Base-by-base conservation (phyloP, 192 early-diverging fungal genomes). In the Entrophospora sp. region DNA sequence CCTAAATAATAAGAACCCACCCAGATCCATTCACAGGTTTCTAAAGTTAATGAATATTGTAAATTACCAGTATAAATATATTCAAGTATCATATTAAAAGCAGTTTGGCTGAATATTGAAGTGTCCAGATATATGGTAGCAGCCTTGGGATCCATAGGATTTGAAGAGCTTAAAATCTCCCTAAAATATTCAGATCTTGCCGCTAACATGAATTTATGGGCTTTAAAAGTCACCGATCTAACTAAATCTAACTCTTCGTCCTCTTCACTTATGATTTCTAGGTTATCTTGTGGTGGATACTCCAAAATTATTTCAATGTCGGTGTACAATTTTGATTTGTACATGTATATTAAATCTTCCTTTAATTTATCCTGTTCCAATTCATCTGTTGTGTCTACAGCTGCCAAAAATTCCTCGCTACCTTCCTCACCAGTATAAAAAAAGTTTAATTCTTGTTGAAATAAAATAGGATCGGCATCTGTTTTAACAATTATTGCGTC, bases 401-500 rank as follows among this genome's bases (percentile, higher is more conserved):
- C 64, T 18, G 48, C n/a, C 35, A 66, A 20, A 66, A 66, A 66
- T 36, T 66, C 64, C 55, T 66, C 36, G 42, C 49, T 55, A 10
- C 64, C 64, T 52, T 66, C 64, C 43, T 66, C 64, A 38, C 35
- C 64, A n/a, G 64, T 66, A 43, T 66, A 66, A 55, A 66, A 66
- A 55, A 66, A 66, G 40, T 38, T 66, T 52, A 66, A 52, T 55
- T 66, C 64, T 27, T 66, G 64, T 34, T 25, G 18, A 55, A 66
- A 55, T 20, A 42, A 24, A 45, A 55, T 31, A 34, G 48, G 52
- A 20, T 66, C 38, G 7, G 37, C 35, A 42, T 55, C 64, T 38
- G 64, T 66, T n/a, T 52, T 52, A 30, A 43, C 25, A 43, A 34
- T 55, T 31, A 52, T 37, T 9, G 64, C n/a, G n/a, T n/a, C n/a